Conservation (phyloP, 768 basidiomycete genomes). For the Leccinum subtestaceum region DNA sequence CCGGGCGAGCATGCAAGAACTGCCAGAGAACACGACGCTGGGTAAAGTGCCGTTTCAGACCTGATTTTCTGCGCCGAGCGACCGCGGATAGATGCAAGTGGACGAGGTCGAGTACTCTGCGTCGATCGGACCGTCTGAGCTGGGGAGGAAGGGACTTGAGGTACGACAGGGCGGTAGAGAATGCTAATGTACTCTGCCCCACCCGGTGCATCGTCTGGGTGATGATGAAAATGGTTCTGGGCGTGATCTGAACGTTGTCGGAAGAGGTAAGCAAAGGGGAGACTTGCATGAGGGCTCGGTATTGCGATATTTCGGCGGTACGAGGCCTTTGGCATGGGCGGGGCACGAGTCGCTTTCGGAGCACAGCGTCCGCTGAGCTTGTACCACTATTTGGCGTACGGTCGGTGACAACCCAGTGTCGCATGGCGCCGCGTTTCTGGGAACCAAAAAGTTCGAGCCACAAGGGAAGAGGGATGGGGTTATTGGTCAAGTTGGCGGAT, state of each 20-base stretch:
- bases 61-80: constrained; percentile 30
- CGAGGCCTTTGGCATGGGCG: constrained; percentile 11
- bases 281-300: constrained; percentile 41
- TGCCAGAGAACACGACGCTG: constrained; percentile 43
- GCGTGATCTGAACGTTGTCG: constrained; percentile 35
- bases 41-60: constrained; percentile 44
- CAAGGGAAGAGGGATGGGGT: constrained; percentile 41
- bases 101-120: constrained; percentile 50
- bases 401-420: constrained; percentile 16
- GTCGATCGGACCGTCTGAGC: constrained; percentile 35
- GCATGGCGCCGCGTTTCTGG: constrained; percentile 36
- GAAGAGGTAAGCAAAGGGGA: constrained; percentile 37
- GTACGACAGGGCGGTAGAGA: constrained; percentile 47
- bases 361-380: not conserved
- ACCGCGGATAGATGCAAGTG: constrained; percentile 42
- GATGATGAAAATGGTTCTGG: constrained; percentile 44
- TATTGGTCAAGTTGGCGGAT: constrained; percentile 1
- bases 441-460: constrained; percentile 63
- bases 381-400: not conserved
- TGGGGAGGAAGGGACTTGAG: constrained; percentile 45
- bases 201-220: constrained; percentile 46
- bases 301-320: constrained; percentile 26
- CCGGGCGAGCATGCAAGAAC: constrained; percentile 45
- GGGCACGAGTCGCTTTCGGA: constrained; percentile 15
- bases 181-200: constrained; percentile 38